Conservation (phyloP, 768 basidiomycete genomes). For the Termitomyces sp. region DNA sequence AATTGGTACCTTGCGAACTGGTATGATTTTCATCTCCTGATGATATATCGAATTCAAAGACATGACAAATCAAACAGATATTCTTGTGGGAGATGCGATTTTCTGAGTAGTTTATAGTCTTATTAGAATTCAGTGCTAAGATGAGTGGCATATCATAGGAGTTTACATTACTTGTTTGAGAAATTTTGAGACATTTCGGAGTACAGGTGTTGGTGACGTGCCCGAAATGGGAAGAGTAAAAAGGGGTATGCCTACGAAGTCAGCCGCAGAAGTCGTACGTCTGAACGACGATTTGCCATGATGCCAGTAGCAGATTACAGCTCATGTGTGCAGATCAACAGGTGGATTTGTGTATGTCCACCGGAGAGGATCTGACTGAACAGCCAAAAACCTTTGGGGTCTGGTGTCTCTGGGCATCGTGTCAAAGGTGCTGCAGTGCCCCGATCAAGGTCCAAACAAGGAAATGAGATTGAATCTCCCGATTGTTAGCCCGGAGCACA, state of each 20-base stretch:
- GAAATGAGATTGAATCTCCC: constrained; percentile 24
- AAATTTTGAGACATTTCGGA: constrained; percentile 13
- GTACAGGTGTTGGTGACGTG: background rate
- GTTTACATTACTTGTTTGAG: background rate
- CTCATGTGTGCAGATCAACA: background rate
- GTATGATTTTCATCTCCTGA: constrained; percentile 1
- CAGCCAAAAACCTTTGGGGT: constrained; percentile 2
- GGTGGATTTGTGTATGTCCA: constrained; percentile 2
- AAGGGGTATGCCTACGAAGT: background rate
- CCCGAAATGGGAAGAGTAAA: constrained; percentile 4
- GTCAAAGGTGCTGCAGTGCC: constrained; percentile 2
- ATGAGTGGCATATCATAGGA: constrained; percentile 10
- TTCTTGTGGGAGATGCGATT: background rate
- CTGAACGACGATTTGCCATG: background rate
- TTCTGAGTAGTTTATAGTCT: background rate
- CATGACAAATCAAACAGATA: background rate
- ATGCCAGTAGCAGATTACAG: background rate
- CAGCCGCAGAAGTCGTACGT: background rate
- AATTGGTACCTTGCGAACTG: constrained; percentile 6
- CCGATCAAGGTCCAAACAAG: constrained; percentile 15
- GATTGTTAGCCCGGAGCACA: constrained; percentile 27
- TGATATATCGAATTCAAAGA: constrained; percentile 3
- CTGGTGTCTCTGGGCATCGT: background rate
- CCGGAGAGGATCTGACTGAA: constrained; percentile 1
- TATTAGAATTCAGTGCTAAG: background rate